Conservation (phyloP, 2,329 filamentous ascomycete genomes). For the Celoporthe dispersa region DNA sequence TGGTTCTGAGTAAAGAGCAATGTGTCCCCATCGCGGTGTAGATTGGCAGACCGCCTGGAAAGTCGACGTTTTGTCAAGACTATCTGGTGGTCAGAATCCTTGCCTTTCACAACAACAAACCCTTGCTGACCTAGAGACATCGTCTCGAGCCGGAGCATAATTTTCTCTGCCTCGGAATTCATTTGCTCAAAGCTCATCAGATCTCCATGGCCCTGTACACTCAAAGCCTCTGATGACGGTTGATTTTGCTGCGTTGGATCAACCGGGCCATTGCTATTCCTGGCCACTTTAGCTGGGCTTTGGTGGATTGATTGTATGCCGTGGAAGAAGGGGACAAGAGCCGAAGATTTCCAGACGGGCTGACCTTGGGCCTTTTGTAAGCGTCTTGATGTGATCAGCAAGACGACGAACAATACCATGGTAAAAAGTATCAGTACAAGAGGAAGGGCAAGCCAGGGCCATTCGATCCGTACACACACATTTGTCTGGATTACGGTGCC, state of each 20-base stretch:
- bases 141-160: not conserved
- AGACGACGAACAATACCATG: not conserved
- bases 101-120: no score
- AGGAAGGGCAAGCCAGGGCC: not conserved
- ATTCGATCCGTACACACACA: not conserved
- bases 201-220: not conserved
- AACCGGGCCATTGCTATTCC: not conserved
- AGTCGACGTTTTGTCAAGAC: no score
- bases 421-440: not conserved
- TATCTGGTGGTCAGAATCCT: no score
- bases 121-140: not conserved
- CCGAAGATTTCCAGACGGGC: not conserved
- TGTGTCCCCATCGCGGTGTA: no score
- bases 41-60: no score
- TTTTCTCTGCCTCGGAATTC: not conserved
- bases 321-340: not conserved
- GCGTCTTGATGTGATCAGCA: not conserved
- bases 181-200: not conserved
- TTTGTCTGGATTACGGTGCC: not conserved
- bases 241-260: not conserved
- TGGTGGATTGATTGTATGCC: not conserved
- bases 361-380: not conserved
- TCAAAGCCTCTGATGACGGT: not conserved
- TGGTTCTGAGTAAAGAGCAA: no score
- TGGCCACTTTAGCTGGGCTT: not conserved